phyloP scores from a whole-genome alignment of 2,329 filamentous ascomycete species.

The Aspergillus brasiliensis region DNA sequence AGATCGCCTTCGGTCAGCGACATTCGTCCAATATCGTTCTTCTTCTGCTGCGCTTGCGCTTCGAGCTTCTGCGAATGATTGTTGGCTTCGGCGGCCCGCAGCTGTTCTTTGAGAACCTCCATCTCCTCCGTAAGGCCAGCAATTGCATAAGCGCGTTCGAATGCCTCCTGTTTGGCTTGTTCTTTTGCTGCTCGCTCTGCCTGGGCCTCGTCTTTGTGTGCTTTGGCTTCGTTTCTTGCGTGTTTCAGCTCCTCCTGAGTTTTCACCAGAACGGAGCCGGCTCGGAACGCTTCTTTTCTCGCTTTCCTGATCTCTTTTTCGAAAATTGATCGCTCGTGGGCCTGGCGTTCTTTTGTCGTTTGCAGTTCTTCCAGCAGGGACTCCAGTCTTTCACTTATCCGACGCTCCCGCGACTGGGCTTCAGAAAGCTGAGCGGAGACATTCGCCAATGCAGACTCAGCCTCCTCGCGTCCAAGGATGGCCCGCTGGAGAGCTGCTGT shows the following conservation, averaged over 20 bases:
- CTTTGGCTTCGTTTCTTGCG: slow-evolving; percentile 47
- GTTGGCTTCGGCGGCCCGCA: slow-evolving; percentile 43
- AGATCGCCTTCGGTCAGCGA: slow-evolving; percentile 37
- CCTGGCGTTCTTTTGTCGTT: slow-evolving; percentile 53
- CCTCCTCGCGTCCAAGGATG: slow-evolving; percentile 50
- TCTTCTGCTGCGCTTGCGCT: slow-evolving; percentile 34
- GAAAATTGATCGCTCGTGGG: slow-evolving; percentile 51
- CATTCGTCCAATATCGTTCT: slow-evolving; percentile 29
- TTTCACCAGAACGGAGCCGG: slow-evolving; percentile 57
- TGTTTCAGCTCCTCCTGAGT: slow-evolving; percentile 54
- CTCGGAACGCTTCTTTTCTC: slow-evolving; percentile 61
- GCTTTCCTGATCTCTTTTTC: slow-evolving; percentile 60
- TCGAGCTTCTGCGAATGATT: slow-evolving; percentile 37
- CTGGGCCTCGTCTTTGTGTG: slow-evolving; percentile 56
- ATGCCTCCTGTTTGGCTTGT: slow-evolving; percentile 49
- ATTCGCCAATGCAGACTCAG: slow-evolving; percentile 41
- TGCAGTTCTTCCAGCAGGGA: slow-evolving; percentile 55
- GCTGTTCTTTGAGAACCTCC: slow-evolving; percentile 44
- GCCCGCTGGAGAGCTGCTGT: slow-evolving; percentile 48
- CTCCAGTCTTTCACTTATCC: slow-evolving; percentile 49
- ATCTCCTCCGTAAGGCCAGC: slow-evolving; percentile 49
- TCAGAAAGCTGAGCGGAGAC: slow-evolving; percentile 43
- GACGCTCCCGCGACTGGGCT: slow-evolving; percentile 46
- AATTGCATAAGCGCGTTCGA: slow-evolving; percentile 50
- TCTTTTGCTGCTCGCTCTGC: slow-evolving; percentile 51